Evolutionary conservation across 2,329 filamentous ascomycete species (phyloP).

Genomic region (Exserohilum rostratum): DNA sequence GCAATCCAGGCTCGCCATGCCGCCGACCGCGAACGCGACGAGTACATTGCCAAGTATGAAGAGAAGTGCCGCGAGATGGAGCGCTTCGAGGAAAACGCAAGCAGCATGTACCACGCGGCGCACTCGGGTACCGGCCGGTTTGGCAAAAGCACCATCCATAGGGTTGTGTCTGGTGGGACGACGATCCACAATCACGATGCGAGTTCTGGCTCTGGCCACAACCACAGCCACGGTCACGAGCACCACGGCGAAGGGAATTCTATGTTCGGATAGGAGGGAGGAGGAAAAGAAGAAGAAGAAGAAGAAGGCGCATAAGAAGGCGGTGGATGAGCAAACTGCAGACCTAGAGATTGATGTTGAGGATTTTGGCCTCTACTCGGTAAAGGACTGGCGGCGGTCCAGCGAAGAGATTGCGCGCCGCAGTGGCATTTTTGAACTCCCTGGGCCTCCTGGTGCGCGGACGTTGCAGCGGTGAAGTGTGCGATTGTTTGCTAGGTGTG

Average conservation of each 20-base stretch:
- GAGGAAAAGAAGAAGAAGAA: no score
- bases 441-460: not conserved
- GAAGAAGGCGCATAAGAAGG: not conserved
- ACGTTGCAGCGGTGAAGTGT: no score
- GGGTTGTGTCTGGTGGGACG: slow-evolving; percentile 24
- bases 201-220: slow-evolving; percentile 1
- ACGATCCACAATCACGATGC: slow-evolving; percentile 23
- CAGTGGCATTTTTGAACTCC: slow-evolving; percentile 1
- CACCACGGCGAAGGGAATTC: slow-evolving; percentile 11
- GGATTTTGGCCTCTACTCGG: slow-evolving; percentile 1
- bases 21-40: slow-evolving; percentile 33
- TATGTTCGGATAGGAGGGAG: slow-evolving; percentile 1
- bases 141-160: slow-evolving; percentile 11
- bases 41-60: slow-evolving; percentile 29
- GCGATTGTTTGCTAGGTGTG: no score
- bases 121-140: slow-evolving; percentile 2
- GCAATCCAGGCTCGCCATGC: slow-evolving; percentile 28
- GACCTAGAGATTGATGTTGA: not conserved
- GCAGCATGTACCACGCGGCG: slow-evolving; percentile 19
- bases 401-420: not conserved
- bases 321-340: no score
- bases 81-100: slow-evolving; percentile 25
- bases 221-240: slow-evolving; percentile 1
- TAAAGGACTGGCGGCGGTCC: not conserved
- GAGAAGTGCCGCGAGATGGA: slow-evolving; percentile 36